These are phyloP conservation scores for Pyrus hybrid DNA, from an alignment of 331 rosid species.

Conservation along the genomic window DNA sequence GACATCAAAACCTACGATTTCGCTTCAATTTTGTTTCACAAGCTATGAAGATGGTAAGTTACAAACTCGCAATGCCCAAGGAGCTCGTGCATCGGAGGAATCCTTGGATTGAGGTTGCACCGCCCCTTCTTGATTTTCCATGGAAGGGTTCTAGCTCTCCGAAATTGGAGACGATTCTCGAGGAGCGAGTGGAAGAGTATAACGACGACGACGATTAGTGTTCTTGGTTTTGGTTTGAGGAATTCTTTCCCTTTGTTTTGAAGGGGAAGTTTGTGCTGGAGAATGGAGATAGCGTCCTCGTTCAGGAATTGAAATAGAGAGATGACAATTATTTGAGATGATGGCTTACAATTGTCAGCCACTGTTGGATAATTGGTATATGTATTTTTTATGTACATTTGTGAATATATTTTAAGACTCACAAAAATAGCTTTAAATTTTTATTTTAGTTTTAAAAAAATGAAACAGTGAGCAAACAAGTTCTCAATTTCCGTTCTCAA, in stretches of 20 bases:
- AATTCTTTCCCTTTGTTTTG: not conserved
- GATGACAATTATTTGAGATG: not conserved
- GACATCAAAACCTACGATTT: not conserved
- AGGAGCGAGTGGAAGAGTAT: slow-evolving; percentile 29
- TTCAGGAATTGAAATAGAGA: not conserved
- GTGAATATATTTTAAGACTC: not conserved
- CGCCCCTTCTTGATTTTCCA: slow-evolving; percentile 31
- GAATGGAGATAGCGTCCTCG: not conserved
- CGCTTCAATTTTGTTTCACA: not conserved
- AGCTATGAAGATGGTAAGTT: not conserved
- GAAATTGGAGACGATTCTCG: slow-evolving; percentile 36
- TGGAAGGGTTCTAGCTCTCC: slow-evolving; percentile 29
- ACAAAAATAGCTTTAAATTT: no score
- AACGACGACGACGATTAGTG: slow-evolving; percentile 15
- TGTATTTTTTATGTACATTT: not conserved
- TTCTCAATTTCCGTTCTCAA: no score
- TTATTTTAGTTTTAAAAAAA: no score
- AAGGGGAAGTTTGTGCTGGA: not conserved
- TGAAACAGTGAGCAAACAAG: no score
- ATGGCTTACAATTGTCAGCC: not conserved
- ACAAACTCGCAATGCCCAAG: slow-evolving; percentile 21
- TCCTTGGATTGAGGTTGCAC: slow-evolving; percentile 52
- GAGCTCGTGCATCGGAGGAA: slow-evolving; percentile 18
- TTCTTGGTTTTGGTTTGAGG: not conserved
- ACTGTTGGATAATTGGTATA: not conserved